phyloP scores from a whole-genome alignment of 2,329 filamentous ascomycete genomes.

The Bipolaris zeicola region DNA sequence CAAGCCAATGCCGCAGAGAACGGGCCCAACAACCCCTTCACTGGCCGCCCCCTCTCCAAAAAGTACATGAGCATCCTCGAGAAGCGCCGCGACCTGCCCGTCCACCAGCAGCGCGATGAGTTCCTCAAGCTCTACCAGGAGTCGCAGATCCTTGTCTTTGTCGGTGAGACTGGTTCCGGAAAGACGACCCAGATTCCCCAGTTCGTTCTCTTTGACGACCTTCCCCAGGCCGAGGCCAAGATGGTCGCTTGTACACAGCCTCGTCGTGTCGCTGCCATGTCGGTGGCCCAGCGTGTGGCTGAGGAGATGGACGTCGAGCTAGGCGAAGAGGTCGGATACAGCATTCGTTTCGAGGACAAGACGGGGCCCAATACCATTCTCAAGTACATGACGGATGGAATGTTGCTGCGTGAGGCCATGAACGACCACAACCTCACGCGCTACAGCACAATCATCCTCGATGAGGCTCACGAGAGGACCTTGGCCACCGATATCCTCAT shows the following conservation, averaged over 20 bases:
- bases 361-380: slow-evolving; percentile 87
- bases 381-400: slow-evolving; percentile 99
- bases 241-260: slow-evolving; percentile 97
- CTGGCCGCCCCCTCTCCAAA: slow-evolving; percentile 72
- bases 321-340: slow-evolving; percentile 94
- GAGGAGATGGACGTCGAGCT: slow-evolving; percentile 93
- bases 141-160: slow-evolving; percentile 95
- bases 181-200: slow-evolving; percentile 99
- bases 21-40: slow-evolving; percentile 85
- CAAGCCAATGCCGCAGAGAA: slow-evolving; percentile 78
- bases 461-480: slow-evolving; percentile 96
- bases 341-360: slow-evolving; percentile 95
- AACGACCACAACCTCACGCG: slow-evolving; percentile 86
- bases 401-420: slow-evolving; percentile 93
- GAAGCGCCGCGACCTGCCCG: slow-evolving; percentile 81
- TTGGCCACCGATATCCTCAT: slow-evolving; percentile 96
- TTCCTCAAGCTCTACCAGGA: slow-evolving; percentile 93
- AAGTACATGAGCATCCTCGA: slow-evolving; percentile 91
- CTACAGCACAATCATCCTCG: slow-evolving; percentile 97
- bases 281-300: slow-evolving; percentile 93
- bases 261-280: slow-evolving; percentile 96
- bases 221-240: slow-evolving; percentile 83
- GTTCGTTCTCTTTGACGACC: slow-evolving; percentile 95
- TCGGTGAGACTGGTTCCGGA: slow-evolving; percentile 98
- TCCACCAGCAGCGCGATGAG: slow-evolving; percentile 90